Evolutionary conservation across 2,329 filamentous ascomycete species (phyloP).

Genomic region (Chaetomiaceae sp.): DNA sequence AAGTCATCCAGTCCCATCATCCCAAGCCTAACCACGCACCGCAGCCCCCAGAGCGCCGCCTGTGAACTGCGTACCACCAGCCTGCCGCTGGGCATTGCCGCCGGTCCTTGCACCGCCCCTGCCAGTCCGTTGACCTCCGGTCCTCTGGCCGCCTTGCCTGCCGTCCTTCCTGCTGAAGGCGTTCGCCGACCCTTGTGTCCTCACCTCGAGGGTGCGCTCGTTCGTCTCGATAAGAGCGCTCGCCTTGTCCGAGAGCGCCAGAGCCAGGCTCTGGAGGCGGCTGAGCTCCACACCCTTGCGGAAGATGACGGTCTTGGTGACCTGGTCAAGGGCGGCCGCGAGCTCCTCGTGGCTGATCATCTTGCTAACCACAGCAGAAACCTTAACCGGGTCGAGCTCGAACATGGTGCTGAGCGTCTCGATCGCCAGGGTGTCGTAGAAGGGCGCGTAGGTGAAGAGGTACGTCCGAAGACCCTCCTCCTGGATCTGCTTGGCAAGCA

Average conservation of each 20-base stretch:
- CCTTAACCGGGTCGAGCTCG: conserved; percentile 85
- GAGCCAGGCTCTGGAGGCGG: conserved; percentile 87
- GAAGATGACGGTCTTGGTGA: conserved; percentile 97
- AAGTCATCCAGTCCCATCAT: conserved; percentile 17
- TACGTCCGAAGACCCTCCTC: conserved; percentile 97
- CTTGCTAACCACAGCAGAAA: conserved; percentile 91
- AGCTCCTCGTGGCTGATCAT: conserved; percentile 99
- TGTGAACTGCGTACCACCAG: conserved; percentile 74
- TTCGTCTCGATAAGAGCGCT: conserved; percentile 94
- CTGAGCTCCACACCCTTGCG: conserved; percentile 98
- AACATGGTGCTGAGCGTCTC: conserved; percentile 89
- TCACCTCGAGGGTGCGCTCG: conserved; percentile 93
- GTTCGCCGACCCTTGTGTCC: conserved; percentile 91
- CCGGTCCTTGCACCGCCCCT: conserved; percentile 56
- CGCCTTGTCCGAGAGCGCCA: conserved; percentile 93
- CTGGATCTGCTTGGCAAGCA: conserved; percentile 97
- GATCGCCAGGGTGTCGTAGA: conserved; percentile 94
- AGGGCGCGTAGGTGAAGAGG: conserved; percentile 98
- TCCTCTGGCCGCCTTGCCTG: conserved; percentile 62
- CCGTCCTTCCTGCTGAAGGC: conserved; percentile 92
- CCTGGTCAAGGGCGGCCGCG: conserved; percentile 91
- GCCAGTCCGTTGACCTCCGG: conserved; percentile 58
- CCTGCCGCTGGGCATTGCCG: conserved; percentile 60
- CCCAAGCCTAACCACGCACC: conserved; percentile 50
- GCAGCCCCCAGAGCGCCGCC: conserved; percentile 72